A percentile compares a stretch with the other conserved stretches of the same genome.
phyloP scores from a whole-genome alignment of 352 stramenopile genomes.

The Aphanomyces stellatus region DNA sequence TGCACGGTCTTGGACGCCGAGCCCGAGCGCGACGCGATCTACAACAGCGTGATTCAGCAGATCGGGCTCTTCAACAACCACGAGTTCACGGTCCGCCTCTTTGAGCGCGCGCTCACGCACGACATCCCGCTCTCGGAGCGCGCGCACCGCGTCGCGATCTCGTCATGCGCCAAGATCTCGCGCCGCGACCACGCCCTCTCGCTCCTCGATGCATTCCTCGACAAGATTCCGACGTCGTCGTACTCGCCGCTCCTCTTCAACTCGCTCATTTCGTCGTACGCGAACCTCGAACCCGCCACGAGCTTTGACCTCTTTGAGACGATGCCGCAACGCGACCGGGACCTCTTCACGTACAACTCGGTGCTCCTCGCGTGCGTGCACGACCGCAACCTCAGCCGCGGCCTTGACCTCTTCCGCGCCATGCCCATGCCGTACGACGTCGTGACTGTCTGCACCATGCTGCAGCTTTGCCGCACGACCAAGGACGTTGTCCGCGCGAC shows the following conservation, averaged over 20 bases:
- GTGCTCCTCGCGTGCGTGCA: conserved; percentile 55
- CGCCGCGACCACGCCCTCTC: conserved; percentile 22
- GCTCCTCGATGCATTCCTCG: conserved; percentile 46
- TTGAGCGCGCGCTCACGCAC: neutral
- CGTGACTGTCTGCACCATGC: conserved; percentile 62
- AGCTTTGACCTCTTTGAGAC: conserved; percentile 44
- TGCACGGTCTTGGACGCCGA: neutral
- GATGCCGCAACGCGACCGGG: conserved; percentile 33
- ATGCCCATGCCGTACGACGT: conserved; percentile 47
- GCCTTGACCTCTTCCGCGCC: conserved; percentile 42
- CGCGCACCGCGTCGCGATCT: neutral
- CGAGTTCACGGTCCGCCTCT: conserved; percentile 4
- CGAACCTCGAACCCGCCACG: conserved; percentile 31
- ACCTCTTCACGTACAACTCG: conserved; percentile 68
- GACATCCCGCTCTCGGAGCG: neutral
- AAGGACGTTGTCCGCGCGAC: conserved; percentile 46
- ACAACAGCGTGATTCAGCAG: neutral
- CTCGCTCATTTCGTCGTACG: conserved; percentile 76
- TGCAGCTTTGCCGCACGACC: conserved; percentile 54
- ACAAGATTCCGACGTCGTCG: conserved; percentile 30
- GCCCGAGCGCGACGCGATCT: neutral
- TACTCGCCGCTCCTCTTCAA: conserved; percentile 69
- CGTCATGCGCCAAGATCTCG: conserved; percentile 10
- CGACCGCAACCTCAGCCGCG: conserved; percentile 32
- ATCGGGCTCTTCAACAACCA: neutral